Base-by-base conservation (phyloP, 306 rosid species). In the Geum urbanum region DNA sequence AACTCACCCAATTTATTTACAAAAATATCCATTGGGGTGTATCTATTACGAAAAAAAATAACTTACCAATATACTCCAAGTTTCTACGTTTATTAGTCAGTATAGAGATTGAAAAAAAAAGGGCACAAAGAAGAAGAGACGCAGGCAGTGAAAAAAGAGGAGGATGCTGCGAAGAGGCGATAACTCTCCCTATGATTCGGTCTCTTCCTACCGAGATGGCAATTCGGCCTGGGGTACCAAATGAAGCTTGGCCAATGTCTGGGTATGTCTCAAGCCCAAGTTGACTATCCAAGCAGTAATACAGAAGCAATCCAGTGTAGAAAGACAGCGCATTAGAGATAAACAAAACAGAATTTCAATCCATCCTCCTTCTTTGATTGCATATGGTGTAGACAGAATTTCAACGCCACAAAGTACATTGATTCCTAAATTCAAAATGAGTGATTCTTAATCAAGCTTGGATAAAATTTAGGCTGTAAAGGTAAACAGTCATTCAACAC, bases 261-360 rank as follows among this genome's bases (percentile, higher is more conserved):
- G 99, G 99, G 78, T 91, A 95, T n/a, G 99, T 95, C 74, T 95
- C 96, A 20, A 95, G 84, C 16, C 90, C 97, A 40, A 97, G 96
- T 59, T 82, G 85, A 57, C 99, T 95, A 51, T 95, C 99, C 85
- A 95, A 81, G 78, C 99, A 95, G 62, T 69, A 48, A 62, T 95
- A 91, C 81, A 95, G 76, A 24, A 95, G 97, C 45, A 91, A 56
- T 15, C 99, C 99, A 15, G 99, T 95, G 79, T 95, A 95, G 80
- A 91, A 95, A 12, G 99, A 91, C 78, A 95, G 82, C 61, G 78
- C 72, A 22, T 92, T 91, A 77, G 89, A 95, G 47, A 89, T 47
- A 35, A 91, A 67, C 82, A 95, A 79, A 20, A 95, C 61, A 8
- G 78, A 51, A 95, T 80, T 72, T 96, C 99, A 55, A 78, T 7